These are phyloP conservation scores for Aquilaria sinensis DNA, from an alignment of 345 rosid species.

Conservation along the genomic window DNA sequence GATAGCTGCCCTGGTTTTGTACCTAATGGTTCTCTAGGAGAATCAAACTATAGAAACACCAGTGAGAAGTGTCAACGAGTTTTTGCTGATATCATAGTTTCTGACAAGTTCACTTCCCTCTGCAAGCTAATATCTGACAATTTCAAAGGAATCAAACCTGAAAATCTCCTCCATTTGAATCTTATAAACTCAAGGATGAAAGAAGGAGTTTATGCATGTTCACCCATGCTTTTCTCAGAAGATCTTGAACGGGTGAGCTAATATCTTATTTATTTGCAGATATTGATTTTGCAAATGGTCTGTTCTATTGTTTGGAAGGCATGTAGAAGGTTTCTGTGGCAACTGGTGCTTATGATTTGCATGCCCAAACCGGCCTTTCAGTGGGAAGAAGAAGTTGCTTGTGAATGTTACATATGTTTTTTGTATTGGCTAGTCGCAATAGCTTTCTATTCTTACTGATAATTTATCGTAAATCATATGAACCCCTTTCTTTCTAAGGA, in stretches of 20 bases:
- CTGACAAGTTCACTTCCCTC: slow-evolving; percentile 66
- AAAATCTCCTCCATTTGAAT: slow-evolving; percentile 40
- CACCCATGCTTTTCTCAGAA: slow-evolving; percentile 49
- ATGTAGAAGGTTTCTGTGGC: no score
- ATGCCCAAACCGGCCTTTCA: no score
- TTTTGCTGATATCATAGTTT: slow-evolving; percentile 52
- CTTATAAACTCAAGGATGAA: slow-evolving; percentile 65
- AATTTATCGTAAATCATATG: no score
- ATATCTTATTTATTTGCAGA: slow-evolving; percentile 1
- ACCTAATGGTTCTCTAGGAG: slow-evolving; percentile 32
- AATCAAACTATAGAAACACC: slow-evolving; percentile 24
- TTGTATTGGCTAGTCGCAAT: no score
- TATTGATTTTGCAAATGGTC: not conserved
- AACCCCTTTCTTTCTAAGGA: no score
- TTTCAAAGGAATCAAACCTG: slow-evolving; percentile 59
- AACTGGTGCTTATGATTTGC: no score
- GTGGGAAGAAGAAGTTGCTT: no score
- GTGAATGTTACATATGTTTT: no score
- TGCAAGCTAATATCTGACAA: slow-evolving; percentile 68
- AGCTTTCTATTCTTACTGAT: no score
- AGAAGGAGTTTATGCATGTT: slow-evolving; percentile 64
- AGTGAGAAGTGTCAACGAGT: slow-evolving; percentile 59
- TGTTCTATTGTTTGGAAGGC: not conserved
- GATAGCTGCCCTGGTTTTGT: slow-evolving; percentile 23
- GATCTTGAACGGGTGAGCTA: slow-evolving; percentile 66